Evolutionary conservation across 2,329 filamentous ascomycete species (phyloP), one percentile per base, ranked within the genome.

Genomic region (Paraphoma sp.): DNA sequence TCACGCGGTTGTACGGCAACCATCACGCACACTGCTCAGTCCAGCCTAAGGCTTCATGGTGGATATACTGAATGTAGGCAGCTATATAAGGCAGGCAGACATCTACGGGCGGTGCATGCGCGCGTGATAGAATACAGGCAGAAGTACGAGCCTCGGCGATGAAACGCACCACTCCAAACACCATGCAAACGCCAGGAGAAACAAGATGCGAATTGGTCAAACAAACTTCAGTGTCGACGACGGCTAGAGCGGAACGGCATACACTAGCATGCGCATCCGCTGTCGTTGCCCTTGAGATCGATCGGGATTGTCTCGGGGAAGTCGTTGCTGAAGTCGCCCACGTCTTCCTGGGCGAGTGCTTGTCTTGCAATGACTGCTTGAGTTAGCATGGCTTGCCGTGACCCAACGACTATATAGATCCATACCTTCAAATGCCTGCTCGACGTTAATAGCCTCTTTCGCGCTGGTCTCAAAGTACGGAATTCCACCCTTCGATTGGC

Each of bases 391-490:
- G 23, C 5, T 33, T 12, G 23, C 29, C 28, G 38, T 12, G 8
- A 28, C 6, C 9, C 7, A 33, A 8, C 16, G 7, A n/a, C 4
- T 36, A 29, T 31, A 17, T 29, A 14, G 28, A 14, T 8, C 30
- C 74, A 65, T 73, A 86, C 85, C 84, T 74, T 87, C 85, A 66
- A 92, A 92, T 45, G 89, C 89, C 74, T 91, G 93, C 80, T 99
- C 95, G 43, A 99, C 95, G 74, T 99, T 99, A 80, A 97, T 90
- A 58, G 94, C 95, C 79, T 99, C 95, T 83, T 99, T 99, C 59
- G 95, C 95, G 79, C 93, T 97, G 16, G 95, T 99, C 86, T 99
- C 95, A 73, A 99, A 99, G 80, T 99, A 99, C 16, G 95, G 95
- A 64, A 99, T 97, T 57, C 92, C 92, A 46, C 94, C 94, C 81